These are phyloP conservation scores for Neurospora sp. DNA, from an alignment of 495 filamentous ascomycete genomes.

Conservation along the genomic window DNA sequence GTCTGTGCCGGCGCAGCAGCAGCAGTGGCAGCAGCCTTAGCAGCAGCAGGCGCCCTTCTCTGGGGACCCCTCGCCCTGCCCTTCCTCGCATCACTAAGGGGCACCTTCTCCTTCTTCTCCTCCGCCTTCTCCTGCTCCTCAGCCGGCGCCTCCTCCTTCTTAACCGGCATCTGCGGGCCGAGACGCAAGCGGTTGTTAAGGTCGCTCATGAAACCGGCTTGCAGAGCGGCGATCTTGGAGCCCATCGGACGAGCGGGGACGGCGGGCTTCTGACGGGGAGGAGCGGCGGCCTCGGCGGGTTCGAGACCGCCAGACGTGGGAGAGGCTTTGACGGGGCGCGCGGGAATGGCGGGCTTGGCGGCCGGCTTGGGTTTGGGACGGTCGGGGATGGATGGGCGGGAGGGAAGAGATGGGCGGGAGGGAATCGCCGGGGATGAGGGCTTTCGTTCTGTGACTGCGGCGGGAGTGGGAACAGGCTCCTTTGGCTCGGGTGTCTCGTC, in stretches of 20 bases:
- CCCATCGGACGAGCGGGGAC: constrained; percentile 74
- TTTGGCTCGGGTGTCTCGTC: constrained; percentile 23
- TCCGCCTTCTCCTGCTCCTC: constrained; percentile 49
- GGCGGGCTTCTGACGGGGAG: constrained; percentile 57
- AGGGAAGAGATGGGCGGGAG: not conserved
- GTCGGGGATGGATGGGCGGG: constrained; percentile 22
- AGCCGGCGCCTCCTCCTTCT: constrained; percentile 50
- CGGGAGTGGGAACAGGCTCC: not conserved
- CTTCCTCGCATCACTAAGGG: constrained; percentile 79
- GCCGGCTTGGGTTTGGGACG: constrained; percentile 33
- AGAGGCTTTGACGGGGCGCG: constrained; percentile 51
- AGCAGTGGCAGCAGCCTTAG: constrained; percentile 22
- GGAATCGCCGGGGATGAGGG: not conserved
- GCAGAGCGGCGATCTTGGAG: constrained; percentile 80
- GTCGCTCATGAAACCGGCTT: constrained; percentile 83
- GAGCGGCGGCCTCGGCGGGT: constrained; percentile 30
- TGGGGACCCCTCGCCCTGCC: constrained; percentile 80
- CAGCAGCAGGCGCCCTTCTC: constrained; percentile 55
- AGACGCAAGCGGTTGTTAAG: constrained; percentile 75
- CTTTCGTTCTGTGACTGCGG: not conserved
- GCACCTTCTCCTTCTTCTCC: constrained; percentile 55
- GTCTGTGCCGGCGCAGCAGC: constrained; percentile 3
- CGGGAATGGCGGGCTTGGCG: constrained; percentile 73
- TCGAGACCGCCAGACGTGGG: constrained; percentile 22
- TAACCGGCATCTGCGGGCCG: constrained; percentile 61